phyloP scores from a whole-genome alignment of 1,139 yeast genomes.

The Scheffersomyces illinoinensis region DNA sequence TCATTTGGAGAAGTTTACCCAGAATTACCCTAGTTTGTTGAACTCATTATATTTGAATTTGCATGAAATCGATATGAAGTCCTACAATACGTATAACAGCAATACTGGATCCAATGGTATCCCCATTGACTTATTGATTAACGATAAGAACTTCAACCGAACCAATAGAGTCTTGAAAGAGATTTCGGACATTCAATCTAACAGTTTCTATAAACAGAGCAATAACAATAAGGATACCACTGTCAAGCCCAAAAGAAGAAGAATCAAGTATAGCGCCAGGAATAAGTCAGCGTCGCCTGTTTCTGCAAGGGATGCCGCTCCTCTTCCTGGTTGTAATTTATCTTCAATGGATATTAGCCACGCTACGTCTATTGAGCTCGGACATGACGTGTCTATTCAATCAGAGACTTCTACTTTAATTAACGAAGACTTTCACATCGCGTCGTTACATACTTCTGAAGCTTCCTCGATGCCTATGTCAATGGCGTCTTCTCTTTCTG shows the following conservation, averaged over 20 bases:
- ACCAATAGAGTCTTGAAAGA: slow-evolving; percentile 43
- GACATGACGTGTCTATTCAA: background rate
- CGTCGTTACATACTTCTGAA: background rate
- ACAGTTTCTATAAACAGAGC: slow-evolving; percentile 36
- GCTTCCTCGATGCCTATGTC: background rate
- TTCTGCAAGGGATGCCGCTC: background rate
- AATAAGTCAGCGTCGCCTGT: slow-evolving; percentile 9
- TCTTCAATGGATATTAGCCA: background rate
- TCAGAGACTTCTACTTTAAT: slow-evolving; percentile 14
- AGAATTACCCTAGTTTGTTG: slow-evolving; percentile 40
- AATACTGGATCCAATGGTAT: slow-evolving; percentile 29
- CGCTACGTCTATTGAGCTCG: background rate
- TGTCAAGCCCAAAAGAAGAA: slow-evolving; percentile 50
- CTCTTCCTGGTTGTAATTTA: background rate
- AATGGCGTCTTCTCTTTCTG: background rate
- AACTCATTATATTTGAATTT: slow-evolving; percentile 35
- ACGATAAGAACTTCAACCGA: slow-evolving; percentile 26
- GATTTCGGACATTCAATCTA: slow-evolving; percentile 50
- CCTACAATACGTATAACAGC: slow-evolving; percentile 5
- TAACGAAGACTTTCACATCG: background rate
- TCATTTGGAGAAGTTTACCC: slow-evolving; percentile 41
- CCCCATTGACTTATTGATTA: slow-evolving; percentile 36
- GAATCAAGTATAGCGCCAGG: slow-evolving; percentile 37
- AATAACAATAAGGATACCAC: slow-evolving; percentile 25
- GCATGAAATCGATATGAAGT: slow-evolving; percentile 14